These are phyloP conservation scores for Tylopilus plumbeoviolaceoides DNA, from an alignment of 768 basidiomycete genomes.

Conservation along the genomic window DNA sequence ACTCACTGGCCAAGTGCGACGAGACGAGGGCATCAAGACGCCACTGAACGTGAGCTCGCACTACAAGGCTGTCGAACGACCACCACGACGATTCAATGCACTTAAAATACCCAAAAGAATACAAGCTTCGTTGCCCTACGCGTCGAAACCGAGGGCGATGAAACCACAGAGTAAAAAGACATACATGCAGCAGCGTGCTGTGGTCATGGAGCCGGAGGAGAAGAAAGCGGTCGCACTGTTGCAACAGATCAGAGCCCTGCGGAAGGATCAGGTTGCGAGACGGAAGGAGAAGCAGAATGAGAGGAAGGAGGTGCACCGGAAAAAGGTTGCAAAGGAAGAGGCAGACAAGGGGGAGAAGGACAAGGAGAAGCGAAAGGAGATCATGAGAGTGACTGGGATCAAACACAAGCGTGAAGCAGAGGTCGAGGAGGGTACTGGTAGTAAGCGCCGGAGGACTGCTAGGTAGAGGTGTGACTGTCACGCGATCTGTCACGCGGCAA, in stretches of 20 bases:
- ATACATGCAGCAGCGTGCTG: slow-evolving; percentile 93
- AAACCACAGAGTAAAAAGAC: slow-evolving; percentile 67
- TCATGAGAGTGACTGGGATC: slow-evolving; percentile 67
- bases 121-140: slow-evolving; percentile 88
- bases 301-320: slow-evolving; percentile 60
- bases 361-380: slow-evolving; percentile 72
- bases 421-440: slow-evolving; percentile 48
- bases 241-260: slow-evolving; percentile 89
- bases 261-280: slow-evolving; percentile 80
- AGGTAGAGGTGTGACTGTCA: slow-evolving; percentile 17
- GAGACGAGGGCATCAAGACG: slow-evolving; percentile 81
- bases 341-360: slow-evolving; percentile 59
- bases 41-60: slow-evolving; percentile 79
- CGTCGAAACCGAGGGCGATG: slow-evolving; percentile 86
- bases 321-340: slow-evolving; percentile 72
- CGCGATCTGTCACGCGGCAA: slow-evolving; percentile 14
- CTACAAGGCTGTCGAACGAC: slow-evolving; percentile 80
- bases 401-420: slow-evolving; percentile 68
- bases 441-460: slow-evolving; percentile 51
- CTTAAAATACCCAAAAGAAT: slow-evolving; percentile 85
- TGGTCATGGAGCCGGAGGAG: slow-evolving; percentile 94
- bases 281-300: slow-evolving; percentile 87
- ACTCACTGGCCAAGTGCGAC: slow-evolving; percentile 86
- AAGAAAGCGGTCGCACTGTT: slow-evolving; percentile 85
- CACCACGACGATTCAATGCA: slow-evolving; percentile 84